Base-by-base conservation (phyloP, 2,329 filamentous ascomycete genomes). In the Hortaea werneckii region DNA sequence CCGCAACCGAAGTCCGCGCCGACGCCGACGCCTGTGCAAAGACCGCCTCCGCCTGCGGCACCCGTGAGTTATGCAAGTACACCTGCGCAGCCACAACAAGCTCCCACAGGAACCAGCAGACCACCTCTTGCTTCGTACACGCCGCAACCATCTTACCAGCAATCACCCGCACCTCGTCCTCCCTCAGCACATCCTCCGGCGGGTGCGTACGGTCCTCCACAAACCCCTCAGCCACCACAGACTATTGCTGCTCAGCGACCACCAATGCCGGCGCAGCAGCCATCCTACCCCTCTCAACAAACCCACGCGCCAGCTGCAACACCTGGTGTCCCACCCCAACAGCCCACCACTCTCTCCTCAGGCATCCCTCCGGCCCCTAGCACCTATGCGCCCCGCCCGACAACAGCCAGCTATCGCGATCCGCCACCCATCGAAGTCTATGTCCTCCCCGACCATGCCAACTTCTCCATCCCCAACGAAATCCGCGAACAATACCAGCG, bases 341-440 rank as follows among this genome's bases (percentile, higher is more conserved):
- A 64, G 54, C 52, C 68, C 9, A 51, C 42, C 42, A 20, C 20
- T 20, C 20, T 20, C 20, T 20, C 20, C 20, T 20, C 20, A 20
- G 20, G 20, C 20, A 30, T 54, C 26, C 52, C 61, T 37, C 62
- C 60, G 43, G 66, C 60, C 53, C 63, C 58, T 46, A 67, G 63
- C 57, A 64, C 59, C 57, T 62, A 60, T 65, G 65, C 65, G 61
- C 61, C 52, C 57, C 66, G 54, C 58, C 64, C 61, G 69, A 65
- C 61, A 68, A 60, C 53, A 61, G 50, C 75, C 43, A 71, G 74
- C 35, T 87, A 87, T 63, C 85, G 87, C 51, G 79, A 82, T 1
- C 85, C 85, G 5, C 80, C 84, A 26, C 77, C 83, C 0, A 73
- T 85, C 7, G 87, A 94, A 67, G 84, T 88, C 10, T 94, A 85